Evolutionary conservation across 1,139 yeast genomes (phyloP).

Genomic region (Suhomyces maxii): DNA sequence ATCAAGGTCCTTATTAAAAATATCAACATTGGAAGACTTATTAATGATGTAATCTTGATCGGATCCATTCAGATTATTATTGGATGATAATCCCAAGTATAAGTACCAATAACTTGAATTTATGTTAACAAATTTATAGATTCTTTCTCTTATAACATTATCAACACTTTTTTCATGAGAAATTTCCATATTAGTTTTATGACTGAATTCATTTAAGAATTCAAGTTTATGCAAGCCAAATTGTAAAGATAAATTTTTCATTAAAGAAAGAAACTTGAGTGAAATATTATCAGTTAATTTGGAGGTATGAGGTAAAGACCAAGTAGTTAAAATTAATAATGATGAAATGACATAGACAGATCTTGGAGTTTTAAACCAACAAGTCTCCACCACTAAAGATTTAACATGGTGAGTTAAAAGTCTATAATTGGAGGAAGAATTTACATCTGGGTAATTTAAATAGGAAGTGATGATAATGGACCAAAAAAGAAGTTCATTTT

Average conservation of each 20-base stretch:
- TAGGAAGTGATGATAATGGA: slow-evolving; percentile 38
- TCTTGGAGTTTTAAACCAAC: slow-evolving; percentile 50
- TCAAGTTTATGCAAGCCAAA: slow-evolving; percentile 47
- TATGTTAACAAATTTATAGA: slow-evolving; percentile 45
- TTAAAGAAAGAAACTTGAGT: slow-evolving; percentile 40
- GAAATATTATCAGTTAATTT: slow-evolving; percentile 38
- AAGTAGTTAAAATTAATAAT: slow-evolving; percentile 44
- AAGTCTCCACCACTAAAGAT: slow-evolving; percentile 40
- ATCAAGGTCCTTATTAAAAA: slow-evolving; percentile 16
- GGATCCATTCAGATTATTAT: slow-evolving; percentile 40
- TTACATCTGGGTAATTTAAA: slow-evolving; percentile 22
- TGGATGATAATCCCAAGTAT: slow-evolving; percentile 41
- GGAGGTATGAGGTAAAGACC: slow-evolving; percentile 45
- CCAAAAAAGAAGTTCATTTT: slow-evolving; percentile 46
- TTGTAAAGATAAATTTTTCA: slow-evolving; percentile 44
- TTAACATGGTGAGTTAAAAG: slow-evolving; percentile 36
- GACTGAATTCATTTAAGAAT: slow-evolving; percentile 46
- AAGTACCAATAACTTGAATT: slow-evolving; percentile 49
- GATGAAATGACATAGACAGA: slow-evolving; percentile 43
- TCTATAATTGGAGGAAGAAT: slow-evolving; percentile 22
- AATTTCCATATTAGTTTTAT: slow-evolving; percentile 40
- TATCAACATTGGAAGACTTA: slow-evolving; percentile 34
- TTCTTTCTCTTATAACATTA: slow-evolving; percentile 42
- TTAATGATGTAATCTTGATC: slow-evolving; percentile 45
- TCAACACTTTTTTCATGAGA: slow-evolving; percentile 35